Evolutionary conservation across 1,284 basidiomycete species (phyloP).

Genomic region (Ceratobasidium sp.): DNA sequence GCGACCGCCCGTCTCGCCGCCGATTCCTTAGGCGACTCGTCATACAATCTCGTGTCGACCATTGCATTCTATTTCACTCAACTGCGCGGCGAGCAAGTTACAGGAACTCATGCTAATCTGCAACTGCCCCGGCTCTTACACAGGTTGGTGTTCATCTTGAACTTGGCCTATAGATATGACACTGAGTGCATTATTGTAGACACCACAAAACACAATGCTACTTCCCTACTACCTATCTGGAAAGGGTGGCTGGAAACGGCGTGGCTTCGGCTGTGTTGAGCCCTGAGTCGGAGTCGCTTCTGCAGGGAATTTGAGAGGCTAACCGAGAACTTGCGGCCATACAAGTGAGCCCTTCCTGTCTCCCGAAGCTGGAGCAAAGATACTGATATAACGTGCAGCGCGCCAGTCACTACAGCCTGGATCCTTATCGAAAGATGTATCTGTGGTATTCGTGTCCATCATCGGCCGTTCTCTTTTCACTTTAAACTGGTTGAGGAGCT

Average conservation of each 20-base stretch:
- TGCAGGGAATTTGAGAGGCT: slow-evolving; percentile 54
- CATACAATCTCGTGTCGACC: slow-evolving; percentile 56
- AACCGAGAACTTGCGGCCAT: slow-evolving; percentile 61
- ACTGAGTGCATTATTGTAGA: not conserved
- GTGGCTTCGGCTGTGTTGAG: slow-evolving; percentile 60
- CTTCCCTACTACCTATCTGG: slow-evolving; percentile 54
- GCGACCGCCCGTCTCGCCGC: slow-evolving; percentile 55
- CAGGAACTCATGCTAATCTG: slow-evolving; percentile 44
- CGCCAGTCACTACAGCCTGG: slow-evolving; percentile 62
- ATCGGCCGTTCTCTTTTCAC: not conserved
- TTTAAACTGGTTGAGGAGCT: slow-evolving; percentile 13
- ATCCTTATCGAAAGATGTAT: slow-evolving; percentile 64
- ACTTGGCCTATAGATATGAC: not conserved
- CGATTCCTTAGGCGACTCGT: slow-evolving; percentile 55
- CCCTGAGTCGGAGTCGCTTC: slow-evolving; percentile 63
- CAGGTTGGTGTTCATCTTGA: slow-evolving; percentile 32
- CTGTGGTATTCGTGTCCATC: slow-evolving; percentile 58
- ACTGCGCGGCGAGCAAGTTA: slow-evolving; percentile 45
- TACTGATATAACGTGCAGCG: slow-evolving; percentile 47
- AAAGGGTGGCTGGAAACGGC: slow-evolving; percentile 56
- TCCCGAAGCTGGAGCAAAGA: not conserved
- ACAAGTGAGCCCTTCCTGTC: slow-evolving; percentile 50
- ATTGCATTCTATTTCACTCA: slow-evolving; percentile 58
- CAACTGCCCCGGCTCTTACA: slow-evolving; percentile 33
- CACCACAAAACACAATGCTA: slow-evolving; percentile 51